Evolutionary conservation across 2,329 filamentous ascomycete species (phyloP), one percentile per base, ranked within the genome.

Genomic region (Sclerotinia nivalis): DNA sequence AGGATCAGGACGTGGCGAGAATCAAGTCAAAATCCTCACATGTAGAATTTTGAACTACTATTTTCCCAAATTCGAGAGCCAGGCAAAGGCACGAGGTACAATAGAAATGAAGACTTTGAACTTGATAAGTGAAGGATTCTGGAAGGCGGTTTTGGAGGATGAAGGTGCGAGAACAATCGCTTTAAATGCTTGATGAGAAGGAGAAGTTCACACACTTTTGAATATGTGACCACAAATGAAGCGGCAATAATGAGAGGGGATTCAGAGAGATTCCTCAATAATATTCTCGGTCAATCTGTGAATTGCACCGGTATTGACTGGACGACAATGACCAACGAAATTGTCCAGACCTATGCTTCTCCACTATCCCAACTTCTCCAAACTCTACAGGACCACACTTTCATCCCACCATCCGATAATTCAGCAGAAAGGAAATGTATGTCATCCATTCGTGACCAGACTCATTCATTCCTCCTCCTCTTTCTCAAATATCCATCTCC

Each of bases 31-130:
- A 68, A 73, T 81, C 2, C 75, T 80, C n/a, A 76, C 75, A 31
- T 84, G 83, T 72, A 81, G 81, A 0, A 76, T 85, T 54, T 73
- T 83, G 65, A 83, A 79, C 69, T 85, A 83, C 75, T 85, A 85
- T 71, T 79, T 82, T 58, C 78, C 78, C 1, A 73, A 71, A 15
- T 80, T 82, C 47, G 66, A 66, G 4, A 75, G 78, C 45, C 78
- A 81, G 65, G 75, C 74, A 10, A 66, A 73, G 54, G 73, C 77
- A 4, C 77, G 82, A 34, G 75, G 77, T 0, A 55, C 71, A 7
- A 73, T 76, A 28, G 83, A 85, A 71, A 76, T 72, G 52, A 68
- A 72, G 45, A 68, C 69, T 5, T 76, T 84, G 45, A 85, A 85
- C 71, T 74, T 85, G 47, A 84, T 81, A 2, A 71, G 34, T 49